Evolutionary conservation across 1,139 yeast genomes (phyloP).

Genomic region (Pichia cactophila): DNA sequence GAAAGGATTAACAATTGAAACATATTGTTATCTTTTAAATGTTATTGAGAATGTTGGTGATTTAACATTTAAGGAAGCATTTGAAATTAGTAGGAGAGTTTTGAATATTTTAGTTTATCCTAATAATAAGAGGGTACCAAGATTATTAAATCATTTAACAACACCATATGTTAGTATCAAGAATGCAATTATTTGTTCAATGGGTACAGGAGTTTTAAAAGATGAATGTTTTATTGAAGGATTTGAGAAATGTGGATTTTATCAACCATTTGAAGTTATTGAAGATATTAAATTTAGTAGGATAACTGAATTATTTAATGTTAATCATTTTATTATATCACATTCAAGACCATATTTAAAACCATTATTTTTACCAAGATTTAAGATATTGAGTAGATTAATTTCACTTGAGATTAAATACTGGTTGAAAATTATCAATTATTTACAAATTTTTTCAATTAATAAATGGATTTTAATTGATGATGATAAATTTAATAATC

Average conservation of each 20-base stretch:
- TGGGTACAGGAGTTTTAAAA: conserved; percentile 56
- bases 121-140: conserved; percentile 62
- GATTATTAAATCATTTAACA: conserved; percentile 81
- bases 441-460: conserved; percentile 63
- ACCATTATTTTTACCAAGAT: conserved; percentile 76
- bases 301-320: conserved; percentile 85
- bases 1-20: conserved; percentile 82
- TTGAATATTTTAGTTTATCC: conserved; percentile 87
- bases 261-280: conserved; percentile 38
- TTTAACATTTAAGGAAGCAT: conserved; percentile 89
- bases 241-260: conserved; percentile 35
- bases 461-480: conserved; percentile 76
- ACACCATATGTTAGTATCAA: conserved; percentile 90
- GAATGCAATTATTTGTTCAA: conserved; percentile 70
- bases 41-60: conserved; percentile 75
- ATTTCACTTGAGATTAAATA: conserved; percentile 70
- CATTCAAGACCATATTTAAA: conserved; percentile 91
- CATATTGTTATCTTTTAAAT: conserved; percentile 67
- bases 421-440: conserved; percentile 71
- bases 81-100: conserved; percentile 72
- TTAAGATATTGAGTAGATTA: conserved; percentile 36
- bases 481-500: conserved; percentile 66
- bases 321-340: conserved; percentile 83
- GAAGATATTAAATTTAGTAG: conserved; percentile 48
- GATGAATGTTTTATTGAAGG: conserved; percentile 21